These are phyloP conservation scores for Berkeleyomyces rouxiae DNA, from an alignment of 2,329 filamentous ascomycete genomes.

Conservation along the genomic window DNA sequence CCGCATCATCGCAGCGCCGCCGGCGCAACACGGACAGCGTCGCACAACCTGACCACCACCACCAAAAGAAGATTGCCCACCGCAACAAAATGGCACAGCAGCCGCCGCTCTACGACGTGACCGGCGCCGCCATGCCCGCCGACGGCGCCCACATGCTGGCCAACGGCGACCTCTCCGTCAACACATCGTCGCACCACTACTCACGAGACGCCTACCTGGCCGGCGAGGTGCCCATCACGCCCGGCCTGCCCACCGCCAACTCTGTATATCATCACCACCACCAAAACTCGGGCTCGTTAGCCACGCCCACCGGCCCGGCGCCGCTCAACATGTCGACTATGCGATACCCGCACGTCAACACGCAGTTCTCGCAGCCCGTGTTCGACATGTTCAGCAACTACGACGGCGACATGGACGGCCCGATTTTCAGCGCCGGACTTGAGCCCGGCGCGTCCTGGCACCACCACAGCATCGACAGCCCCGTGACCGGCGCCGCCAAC, in stretches of 20 bases:
- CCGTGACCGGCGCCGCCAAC: slow-evolving; percentile 1
- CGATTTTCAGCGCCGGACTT: neutral
- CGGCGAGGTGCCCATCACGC: slow-evolving; percentile 2
- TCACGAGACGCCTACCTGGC: neutral
- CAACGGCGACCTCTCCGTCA: neutral
- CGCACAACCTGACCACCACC: neutral
- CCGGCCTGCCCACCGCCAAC: neutral
- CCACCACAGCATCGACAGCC: slow-evolving; percentile 7
- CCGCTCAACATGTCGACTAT: slow-evolving; percentile 43
- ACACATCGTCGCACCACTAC: neutral
- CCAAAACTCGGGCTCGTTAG: neutral
- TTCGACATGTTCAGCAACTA: neutral
- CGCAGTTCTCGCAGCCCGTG: neutral
- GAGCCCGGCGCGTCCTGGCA: neutral
- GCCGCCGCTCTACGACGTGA: neutral
- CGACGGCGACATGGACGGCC: neutral
- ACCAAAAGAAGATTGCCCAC: neutral
- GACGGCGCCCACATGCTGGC: neutral
- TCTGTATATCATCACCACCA: neutral
- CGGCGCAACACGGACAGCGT: slow-evolving; percentile 10
- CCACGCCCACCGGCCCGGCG: slow-evolving; percentile 24
- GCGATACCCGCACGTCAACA: slow-evolving; percentile 24
- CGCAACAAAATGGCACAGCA: neutral
- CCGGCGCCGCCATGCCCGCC: neutral
- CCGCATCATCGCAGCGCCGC: slow-evolving; percentile 8